Evolutionary conservation across 305 asterid species (phyloP).

Genomic region (Petunia hybrid): DNA sequence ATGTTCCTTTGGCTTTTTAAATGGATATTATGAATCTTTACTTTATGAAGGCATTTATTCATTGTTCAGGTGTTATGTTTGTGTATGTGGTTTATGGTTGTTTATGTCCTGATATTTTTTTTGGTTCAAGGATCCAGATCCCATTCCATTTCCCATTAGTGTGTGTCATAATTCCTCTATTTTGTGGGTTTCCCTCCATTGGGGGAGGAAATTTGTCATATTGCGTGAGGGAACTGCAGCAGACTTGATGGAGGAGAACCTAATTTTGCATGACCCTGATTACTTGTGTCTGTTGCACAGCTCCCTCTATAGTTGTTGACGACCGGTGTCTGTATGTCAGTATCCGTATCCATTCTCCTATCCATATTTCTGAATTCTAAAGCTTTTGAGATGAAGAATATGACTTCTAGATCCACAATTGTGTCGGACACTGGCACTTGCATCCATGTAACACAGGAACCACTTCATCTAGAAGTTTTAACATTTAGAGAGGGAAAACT

Average conservation of each 20-base stretch:
- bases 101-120: neutral
- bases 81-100: neutral
- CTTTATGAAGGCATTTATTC: neutral
- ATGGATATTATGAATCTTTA: neutral
- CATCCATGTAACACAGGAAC: neutral
- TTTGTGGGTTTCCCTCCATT: neutral
- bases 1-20: neutral
- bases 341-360: neutral
- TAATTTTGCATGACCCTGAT: neutral
- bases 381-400: neutral
- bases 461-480: neutral
- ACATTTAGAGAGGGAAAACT: neutral
- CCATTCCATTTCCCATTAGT: neutral
- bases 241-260: neutral
- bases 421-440: neutral
- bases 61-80: neutral
- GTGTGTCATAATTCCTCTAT: neutral
- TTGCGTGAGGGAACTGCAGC: neutral
- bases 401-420: neutral
- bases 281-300: neutral
- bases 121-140: neutral
- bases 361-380: slow-evolving; percentile 8
- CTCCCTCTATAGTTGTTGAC: neutral
- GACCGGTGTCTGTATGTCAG: neutral
- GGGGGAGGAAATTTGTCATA: neutral